Evolutionary conservation across 176 grass and related monocot species (phyloP).

Genomic region (Zoysia pacifica): DNA sequence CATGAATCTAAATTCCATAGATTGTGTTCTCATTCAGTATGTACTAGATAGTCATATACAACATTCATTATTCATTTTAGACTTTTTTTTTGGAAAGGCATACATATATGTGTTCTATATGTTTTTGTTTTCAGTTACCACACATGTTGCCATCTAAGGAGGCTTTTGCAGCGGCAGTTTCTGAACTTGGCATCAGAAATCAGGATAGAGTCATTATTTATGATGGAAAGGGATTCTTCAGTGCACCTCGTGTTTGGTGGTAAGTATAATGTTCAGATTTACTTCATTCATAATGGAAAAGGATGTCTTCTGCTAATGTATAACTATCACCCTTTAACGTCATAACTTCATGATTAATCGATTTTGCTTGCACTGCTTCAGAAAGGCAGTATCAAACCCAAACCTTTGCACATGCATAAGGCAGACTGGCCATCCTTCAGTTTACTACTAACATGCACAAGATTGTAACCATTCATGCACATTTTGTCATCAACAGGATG

Average conservation of each 20-base stretch:
- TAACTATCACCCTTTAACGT: background rate
- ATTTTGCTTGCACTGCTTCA: background rate
- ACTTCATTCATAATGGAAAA: background rate
- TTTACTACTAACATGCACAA: constrained; percentile 15
- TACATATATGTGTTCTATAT: background rate
- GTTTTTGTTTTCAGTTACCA: constrained; percentile 57
- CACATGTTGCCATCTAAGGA: constrained; percentile 90
- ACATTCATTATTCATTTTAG: background rate
- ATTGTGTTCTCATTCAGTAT: background rate
- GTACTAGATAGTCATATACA: background rate
- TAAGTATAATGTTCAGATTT: constrained; percentile 31
- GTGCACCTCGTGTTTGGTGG: constrained; percentile 94
- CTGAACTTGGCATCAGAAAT: constrained; percentile 70
- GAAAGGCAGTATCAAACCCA: background rate
- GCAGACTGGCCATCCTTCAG: background rate
- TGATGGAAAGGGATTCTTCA: constrained; percentile 85
- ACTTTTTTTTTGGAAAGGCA: background rate
- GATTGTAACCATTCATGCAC: background rate
- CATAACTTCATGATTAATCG: background rate
- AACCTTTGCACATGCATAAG: background rate
- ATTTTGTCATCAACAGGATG: constrained; percentile 55
- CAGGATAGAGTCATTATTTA: constrained; percentile 80
- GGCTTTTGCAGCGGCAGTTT: constrained; percentile 75
- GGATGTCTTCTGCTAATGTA: background rate
- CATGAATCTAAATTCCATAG: background rate